Evolutionary conservation across 139 green algal genomes (phyloP), one percentile per base, ranked within the genome.

Genomic region (Micractinium sp.): DNA sequence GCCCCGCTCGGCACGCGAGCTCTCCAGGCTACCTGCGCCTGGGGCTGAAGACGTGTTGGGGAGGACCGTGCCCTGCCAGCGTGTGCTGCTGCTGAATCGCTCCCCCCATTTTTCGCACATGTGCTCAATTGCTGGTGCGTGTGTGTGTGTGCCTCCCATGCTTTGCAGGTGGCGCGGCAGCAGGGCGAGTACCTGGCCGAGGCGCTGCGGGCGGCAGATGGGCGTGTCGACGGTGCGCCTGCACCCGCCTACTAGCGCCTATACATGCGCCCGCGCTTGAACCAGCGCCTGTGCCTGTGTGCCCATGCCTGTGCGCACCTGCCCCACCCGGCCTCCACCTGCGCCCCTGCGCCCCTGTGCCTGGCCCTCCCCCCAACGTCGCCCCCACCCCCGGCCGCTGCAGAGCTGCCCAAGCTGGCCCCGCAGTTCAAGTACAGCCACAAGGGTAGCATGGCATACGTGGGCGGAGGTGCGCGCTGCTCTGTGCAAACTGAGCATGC

Each of bases 391-490:
- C n/a, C 39, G 18, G 25, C 16, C 27, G 36, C 9, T 27, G 80
- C 80, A 85, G 33, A 85, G 75, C 31, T 89, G 27, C 31, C 39
- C 5, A 56, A 66, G 31, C 53, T 39, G 31, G 66, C 81, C 29
- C 35, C 84, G 39, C 38, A 88, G 79, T 96, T 96, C 91, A 89
- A 89, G 60, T 97, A 97, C 90, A 89, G 80, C 36, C 95, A 97
- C 91, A 95, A 96, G 91, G 94, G 97, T 73, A 94, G 87, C 31
- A 93, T 98, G 35, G 97, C 97, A 31, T 99, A 99, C 86, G 94
- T 99, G 38, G 97, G 94, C 27, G 85, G 76, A 81, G 89, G 18
- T 85, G 82, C 74, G 82, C 41, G 33, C 35, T 60, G 15, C 39
- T 39, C 31, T 56, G 47, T 56, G 47, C n/a, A n/a, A n/a, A n/a